Percentiles rank a stretch among this genome's conserved stretches.
These are phyloP conservation scores for Brassica balearica DNA, from an alignment of 441 rosid species.

Conservation along the genomic window DNA sequence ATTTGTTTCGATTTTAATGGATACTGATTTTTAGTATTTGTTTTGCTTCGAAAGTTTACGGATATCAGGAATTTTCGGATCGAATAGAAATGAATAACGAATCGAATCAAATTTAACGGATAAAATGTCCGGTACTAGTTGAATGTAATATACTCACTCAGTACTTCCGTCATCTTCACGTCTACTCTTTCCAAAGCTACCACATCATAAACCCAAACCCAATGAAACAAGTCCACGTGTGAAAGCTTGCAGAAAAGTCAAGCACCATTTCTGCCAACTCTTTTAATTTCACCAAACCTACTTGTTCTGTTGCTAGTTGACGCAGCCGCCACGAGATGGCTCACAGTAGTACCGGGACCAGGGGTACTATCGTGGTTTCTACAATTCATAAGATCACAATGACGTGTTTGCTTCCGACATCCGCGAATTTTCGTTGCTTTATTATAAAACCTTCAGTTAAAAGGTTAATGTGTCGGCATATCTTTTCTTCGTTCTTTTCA, in stretches of 20 bases:
- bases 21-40: too few relatives aligned
- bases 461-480: conserved; percentile 32
- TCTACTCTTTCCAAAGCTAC: conserved; percentile 24
- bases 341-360: neutral
- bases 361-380: neutral
- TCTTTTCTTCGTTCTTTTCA: neutral
- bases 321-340: conserved; percentile 40
- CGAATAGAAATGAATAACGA: too few relatives aligned
- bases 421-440: conserved; percentile 37
- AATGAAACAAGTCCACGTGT: neutral
- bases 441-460: conserved; percentile 35
- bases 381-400: neutral
- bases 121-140: neutral
- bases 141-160: neutral
- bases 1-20: too few relatives aligned
- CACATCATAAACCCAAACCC: conserved; percentile 28
- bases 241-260: conserved; percentile 36
- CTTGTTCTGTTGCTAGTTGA: conserved; percentile 25
- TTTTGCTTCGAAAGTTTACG: too few relatives aligned
- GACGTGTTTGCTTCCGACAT: conserved; percentile 18
- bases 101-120: too few relatives aligned
- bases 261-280: conserved; percentile 32
- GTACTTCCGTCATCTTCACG: conserved; percentile 40
- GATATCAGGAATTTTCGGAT: too few relatives aligned
- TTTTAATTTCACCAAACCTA: conserved; percentile 15